Evolutionary conservation across 305 asterid genomes (phyloP).

Genomic region (Fraxinus greggii): DNA sequence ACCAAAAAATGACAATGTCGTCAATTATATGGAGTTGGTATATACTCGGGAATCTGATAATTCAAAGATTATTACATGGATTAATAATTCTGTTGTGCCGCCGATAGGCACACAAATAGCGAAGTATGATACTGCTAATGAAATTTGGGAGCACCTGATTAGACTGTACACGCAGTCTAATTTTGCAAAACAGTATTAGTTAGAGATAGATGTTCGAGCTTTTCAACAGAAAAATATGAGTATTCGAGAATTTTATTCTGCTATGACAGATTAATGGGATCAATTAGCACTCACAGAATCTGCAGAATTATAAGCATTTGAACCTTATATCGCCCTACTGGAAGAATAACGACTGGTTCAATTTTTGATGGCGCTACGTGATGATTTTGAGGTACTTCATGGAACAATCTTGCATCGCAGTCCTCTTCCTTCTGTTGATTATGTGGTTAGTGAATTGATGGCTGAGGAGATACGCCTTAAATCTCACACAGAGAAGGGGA

Average conservation of each 20-base stretch:
- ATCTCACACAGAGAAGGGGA: too few relatives aligned
- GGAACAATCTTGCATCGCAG: not conserved
- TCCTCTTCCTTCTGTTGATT: not conserved
- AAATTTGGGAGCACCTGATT: too few relatives aligned
- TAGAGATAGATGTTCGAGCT: not conserved
- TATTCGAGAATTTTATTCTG: not conserved
- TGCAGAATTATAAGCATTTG: not conserved
- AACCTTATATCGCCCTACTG: not conserved
- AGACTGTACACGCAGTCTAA: not conserved
- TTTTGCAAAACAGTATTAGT: not conserved
- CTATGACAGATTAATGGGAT: not conserved
- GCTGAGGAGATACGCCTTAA: not conserved
- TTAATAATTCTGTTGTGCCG: not conserved
- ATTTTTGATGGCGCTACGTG: not conserved
- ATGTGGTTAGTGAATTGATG: not conserved
- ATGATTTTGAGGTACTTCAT: not conserved
- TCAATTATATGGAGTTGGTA: too few relatives aligned
- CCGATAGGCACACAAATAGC: not conserved
- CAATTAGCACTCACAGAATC: not conserved
- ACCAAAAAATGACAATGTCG: too few relatives aligned
- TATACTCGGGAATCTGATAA: too few relatives aligned
- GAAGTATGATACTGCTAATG: not conserved
- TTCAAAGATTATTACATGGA: too few relatives aligned
- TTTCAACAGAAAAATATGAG: not conserved
- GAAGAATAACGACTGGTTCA: not conserved